Base-by-base conservation (phyloP, 345 rosid species). In the Hypericum androsaemum region DNA sequence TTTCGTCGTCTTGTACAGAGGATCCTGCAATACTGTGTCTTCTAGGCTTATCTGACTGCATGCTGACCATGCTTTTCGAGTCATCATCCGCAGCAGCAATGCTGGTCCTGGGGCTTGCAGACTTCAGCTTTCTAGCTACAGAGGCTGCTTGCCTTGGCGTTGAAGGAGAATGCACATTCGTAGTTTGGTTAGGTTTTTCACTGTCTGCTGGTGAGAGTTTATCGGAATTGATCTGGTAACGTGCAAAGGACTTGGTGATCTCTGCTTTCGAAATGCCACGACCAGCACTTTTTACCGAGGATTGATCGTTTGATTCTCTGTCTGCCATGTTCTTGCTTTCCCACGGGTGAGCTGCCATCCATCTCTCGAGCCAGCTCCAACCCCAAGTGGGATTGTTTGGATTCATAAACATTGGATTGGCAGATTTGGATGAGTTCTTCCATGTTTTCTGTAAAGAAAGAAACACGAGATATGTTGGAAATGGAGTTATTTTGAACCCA, bases 331-430 rank as follows among this genome's bases (percentile, higher is more conserved):
- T 57, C 47, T 59, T 64, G 61, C 53, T 71, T 60, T 86, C 94
- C 80, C 95, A 81, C 38, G 90, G 92, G 52, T 86, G 64, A 28
- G 85, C 75, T 40, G 88, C 90, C 89, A 88, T 92, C 99, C 97
- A 83, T 62, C 97, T 68, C 60, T 88, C 99, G 70, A 92, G 71
- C 97, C 97, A 88, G 71, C 97, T 83, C 97, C 99, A 92, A 52
- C 99, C 97, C 99, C 99, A 92, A 10, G 82, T 58, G 8, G 90
- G 95, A 65, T 86, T 85, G 71, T 72, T 80, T 2, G 83, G 85
- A 73, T 78, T 92, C 84, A 79, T 80, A 75, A 88, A 88, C 79
- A 81, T 71, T 7, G 81, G 83, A 50, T 71, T 80, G 48, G 64
- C 76, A 41, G 77, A 57, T 67, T 69, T 78, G 5, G 87, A 58